Base-by-base conservation (phyloP, 768 basidiomycete genomes). In the Hericium rajendrae region DNA sequence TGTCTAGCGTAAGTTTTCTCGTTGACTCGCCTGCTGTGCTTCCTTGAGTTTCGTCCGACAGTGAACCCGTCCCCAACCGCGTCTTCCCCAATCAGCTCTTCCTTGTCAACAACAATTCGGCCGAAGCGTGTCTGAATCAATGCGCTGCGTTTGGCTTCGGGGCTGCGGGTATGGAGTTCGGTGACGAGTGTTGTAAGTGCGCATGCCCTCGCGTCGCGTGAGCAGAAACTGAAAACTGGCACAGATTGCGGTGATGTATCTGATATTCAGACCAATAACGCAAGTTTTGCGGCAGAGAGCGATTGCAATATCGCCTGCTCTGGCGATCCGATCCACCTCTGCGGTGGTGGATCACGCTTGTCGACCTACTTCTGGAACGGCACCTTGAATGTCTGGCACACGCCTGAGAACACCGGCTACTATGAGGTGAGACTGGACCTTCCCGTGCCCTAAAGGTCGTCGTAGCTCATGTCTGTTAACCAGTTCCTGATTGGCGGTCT, bases 141-240 rank as follows among this genome's bases (percentile, higher is more conserved):
- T 91, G 90, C 62, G 76, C 81, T 13, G 74, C 76, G 1, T 90
- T 81, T 61, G 90, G 90, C 8, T 92, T 80, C 65, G 76, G 84
- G 1, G 87, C 79, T 41, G 82, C 82, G 28, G 88, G 86, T 24
- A 73, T 84, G 59, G 89, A 85, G 71, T 87, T 75, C 53, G 84
- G 79, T 13, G 65, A 83, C 59, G 84, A 89, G 64, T 91, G 88
- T 73, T 90, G 86, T 87, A 64, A 65, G 85, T 2, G 24, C 56
- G 5, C 48, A 15, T 32, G 16, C 26, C 2, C 56, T 5, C 9
- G 20, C 26, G 16, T 6, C 51, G 13, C 16, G 12, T 6, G 52
- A 32, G 37, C 18, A 40, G 41, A 28, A 24, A n/a, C 24, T 38
- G 50, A 6, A 53, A 15, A 39, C 38, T 43, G 57, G 6, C 56